Evolutionary conservation across 2,329 filamentous ascomycete species (phyloP).

Genomic region (Phoma sp.): DNA sequence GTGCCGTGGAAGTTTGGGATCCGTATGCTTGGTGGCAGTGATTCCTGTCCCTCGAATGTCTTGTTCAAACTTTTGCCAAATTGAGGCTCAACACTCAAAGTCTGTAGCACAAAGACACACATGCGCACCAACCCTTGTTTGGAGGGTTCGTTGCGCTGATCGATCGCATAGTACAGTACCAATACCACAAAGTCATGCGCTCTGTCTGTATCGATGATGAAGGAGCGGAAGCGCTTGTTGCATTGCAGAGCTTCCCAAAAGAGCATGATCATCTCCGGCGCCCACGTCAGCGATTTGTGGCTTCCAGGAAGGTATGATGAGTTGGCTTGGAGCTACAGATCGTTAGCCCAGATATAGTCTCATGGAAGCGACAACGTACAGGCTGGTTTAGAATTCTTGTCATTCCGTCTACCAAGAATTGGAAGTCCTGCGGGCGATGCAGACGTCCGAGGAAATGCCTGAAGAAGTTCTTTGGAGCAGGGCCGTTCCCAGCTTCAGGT

Average conservation of each 20-base stretch:
- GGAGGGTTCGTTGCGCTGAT: constrained; percentile 82
- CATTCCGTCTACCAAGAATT: constrained; percentile 96
- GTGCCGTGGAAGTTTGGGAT: constrained; percentile 85
- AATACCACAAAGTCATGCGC: constrained; percentile 92
- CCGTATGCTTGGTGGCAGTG: constrained; percentile 79
- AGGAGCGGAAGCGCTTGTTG: constrained; percentile 95
- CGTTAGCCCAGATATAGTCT: constrained; percentile 26
- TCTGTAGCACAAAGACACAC: constrained; percentile 97
- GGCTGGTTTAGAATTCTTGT: constrained; percentile 90
- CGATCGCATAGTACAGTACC: constrained; percentile 89
- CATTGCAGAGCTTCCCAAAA: constrained; percentile 98
- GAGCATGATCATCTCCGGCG: constrained; percentile 93
- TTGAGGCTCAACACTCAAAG: constrained; percentile 87
- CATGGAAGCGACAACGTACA: constrained; percentile 41
- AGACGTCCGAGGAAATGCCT: constrained; percentile 89
- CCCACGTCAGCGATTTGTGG: constrained; percentile 81
- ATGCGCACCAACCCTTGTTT: constrained; percentile 94
- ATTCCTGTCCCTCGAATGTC: constrained; percentile 85
- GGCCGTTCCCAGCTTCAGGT: constrained; percentile 71
- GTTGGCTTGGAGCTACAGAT: constrained; percentile 74
- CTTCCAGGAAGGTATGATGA: constrained; percentile 86
- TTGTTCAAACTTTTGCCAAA: constrained; percentile 92
- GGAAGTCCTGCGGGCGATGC: constrained; percentile 94
- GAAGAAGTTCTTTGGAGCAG: constrained; percentile 85
- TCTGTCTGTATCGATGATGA: constrained; percentile 94